phyloP scores from a whole-genome alignment of 2,329 filamentous ascomycete species.

The Scopulariopsis brevicaulis region DNA sequence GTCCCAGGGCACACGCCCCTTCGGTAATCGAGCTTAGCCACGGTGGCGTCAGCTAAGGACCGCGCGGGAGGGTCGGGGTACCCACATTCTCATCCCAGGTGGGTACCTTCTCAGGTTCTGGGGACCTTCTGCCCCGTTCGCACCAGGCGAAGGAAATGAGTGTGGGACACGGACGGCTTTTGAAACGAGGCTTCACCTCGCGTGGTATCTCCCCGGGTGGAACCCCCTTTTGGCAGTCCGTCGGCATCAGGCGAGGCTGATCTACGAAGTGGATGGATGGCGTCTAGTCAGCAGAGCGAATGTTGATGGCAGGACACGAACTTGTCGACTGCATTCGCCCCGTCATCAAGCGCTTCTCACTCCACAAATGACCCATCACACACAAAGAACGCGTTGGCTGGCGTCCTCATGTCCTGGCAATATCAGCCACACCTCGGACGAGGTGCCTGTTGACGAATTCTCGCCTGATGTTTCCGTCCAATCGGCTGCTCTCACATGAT shows the following conservation, averaged over 20 bases:
- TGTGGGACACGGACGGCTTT: background rate
- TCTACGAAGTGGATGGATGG: background rate
- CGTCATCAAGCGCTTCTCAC: background rate
- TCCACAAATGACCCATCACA: background rate
- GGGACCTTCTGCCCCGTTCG: background rate
- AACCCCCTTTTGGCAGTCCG: background rate
- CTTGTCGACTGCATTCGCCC: background rate
- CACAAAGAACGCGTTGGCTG: background rate
- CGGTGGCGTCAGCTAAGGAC: background rate
- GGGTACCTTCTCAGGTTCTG: background rate
- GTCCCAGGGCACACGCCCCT: background rate
- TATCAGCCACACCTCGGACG: background rate
- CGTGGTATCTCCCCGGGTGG: background rate
- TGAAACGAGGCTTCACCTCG: background rate
- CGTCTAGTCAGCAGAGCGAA: background rate
- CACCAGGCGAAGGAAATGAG: background rate
- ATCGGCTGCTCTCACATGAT: slow-evolving; percentile 2
- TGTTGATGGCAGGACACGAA: too few species aligned
- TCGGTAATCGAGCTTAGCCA: background rate
- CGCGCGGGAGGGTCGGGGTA: background rate
- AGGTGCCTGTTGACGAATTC: background rate
- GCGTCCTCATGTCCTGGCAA: background rate
- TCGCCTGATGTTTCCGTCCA: background rate
- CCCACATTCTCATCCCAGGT: background rate
- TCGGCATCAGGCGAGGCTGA: background rate